Percentiles rank a stretch among this genome's conserved stretches.
phyloP scores from a whole-genome alignment of 2,329 filamentous ascomycete genomes.

The Cadophora sp. region DNA sequence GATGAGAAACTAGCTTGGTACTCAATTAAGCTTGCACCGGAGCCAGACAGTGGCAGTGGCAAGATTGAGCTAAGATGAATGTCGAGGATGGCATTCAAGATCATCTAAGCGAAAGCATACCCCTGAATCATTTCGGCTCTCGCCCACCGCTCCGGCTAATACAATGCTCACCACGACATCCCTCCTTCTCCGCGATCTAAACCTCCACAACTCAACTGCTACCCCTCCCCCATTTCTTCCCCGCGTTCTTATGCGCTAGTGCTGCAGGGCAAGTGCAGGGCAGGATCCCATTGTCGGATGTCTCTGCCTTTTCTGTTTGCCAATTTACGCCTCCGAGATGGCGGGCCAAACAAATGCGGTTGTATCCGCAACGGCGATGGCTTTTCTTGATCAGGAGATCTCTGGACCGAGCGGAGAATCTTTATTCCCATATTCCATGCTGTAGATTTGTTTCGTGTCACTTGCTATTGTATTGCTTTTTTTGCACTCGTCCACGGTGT shows the following conservation, averaged over 20 bases:
- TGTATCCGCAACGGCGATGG: background rate
- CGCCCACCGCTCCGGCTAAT: slow-evolving; percentile 7
- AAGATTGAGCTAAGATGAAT: background rate
- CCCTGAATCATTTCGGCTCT: slow-evolving; percentile 17
- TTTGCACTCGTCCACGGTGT: background rate
- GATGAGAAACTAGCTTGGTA: slow-evolving; percentile 3
- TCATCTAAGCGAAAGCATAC: slow-evolving; percentile 14
- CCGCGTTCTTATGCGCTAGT: slow-evolving; percentile 2
- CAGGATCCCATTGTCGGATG: background rate
- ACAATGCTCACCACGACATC: slow-evolving; percentile 14
- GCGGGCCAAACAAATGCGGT: slow-evolving; percentile 10
- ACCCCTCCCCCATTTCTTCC: slow-evolving; percentile 14
- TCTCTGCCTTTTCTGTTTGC: slow-evolving; percentile 7
- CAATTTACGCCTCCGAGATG: slow-evolving; percentile 11
- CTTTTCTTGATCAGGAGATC: background rate
- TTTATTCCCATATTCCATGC: background rate
- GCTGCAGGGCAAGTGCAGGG: too few species aligned
- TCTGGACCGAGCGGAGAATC: background rate
- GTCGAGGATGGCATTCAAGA: slow-evolving; percentile 15
- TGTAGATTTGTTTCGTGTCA: background rate
- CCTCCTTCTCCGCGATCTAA: slow-evolving; percentile 1
- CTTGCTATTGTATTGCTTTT: background rate
- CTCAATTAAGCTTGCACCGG: slow-evolving; percentile 1
- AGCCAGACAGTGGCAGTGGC: background rate
- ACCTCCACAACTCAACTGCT: slow-evolving; percentile 6